Percentiles rank a stretch among this genome's conserved stretches.
phyloP scores from a whole-genome alignment of 2,329 filamentous ascomycete species.

The Aspergillus sp. region DNA sequence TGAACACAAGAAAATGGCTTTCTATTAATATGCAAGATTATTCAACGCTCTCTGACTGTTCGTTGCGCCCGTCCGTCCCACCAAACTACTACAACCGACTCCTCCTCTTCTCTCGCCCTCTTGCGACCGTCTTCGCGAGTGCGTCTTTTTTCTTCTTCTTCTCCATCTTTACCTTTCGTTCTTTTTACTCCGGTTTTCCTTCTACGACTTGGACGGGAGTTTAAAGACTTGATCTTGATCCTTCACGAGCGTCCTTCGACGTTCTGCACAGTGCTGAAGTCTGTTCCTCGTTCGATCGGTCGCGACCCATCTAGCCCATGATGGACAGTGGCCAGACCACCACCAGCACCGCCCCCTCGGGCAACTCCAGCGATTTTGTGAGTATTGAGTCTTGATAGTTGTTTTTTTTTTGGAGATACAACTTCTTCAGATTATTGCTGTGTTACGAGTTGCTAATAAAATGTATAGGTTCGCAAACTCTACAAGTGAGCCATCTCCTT shows the following conservation, averaged over 20 bases:
- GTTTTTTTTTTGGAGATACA: conserved; percentile 14
- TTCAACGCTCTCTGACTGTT: conserved; percentile 9
- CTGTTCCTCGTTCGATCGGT: conserved; percentile 37
- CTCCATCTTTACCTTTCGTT: conserved; percentile 15
- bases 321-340: conserved; percentile 49
- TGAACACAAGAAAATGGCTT: conserved; percentile 12
- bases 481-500: conserved; percentile 73
- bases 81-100: conserved; percentile 11
- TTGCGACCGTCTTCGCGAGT: conserved; percentile 11
- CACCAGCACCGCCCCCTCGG: conserved; percentile 52
- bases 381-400: conserved; percentile 44
- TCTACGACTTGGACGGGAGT: conserved; percentile 2
- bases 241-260: conserved; percentile 12
- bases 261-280: conserved; percentile 25
- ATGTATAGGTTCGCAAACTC: conserved; percentile 83
- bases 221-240: conserved; percentile 10
- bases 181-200: conserved; percentile 14
- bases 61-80: conserved; percentile 13
- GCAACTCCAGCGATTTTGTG: conserved; percentile 95
- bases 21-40: conserved; percentile 14
- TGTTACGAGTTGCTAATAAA: conserved; percentile 24
- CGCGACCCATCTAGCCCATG: conserved; percentile 41
- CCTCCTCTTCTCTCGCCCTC: conserved; percentile 7
- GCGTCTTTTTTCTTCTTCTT: conserved; percentile 15
- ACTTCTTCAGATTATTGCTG: conserved; percentile 9